Evolutionary conservation across 2,329 filamentous ascomycete species (phyloP), one percentile per base, ranked within the genome.

Genomic region (Aureobasidium vineae): DNA sequence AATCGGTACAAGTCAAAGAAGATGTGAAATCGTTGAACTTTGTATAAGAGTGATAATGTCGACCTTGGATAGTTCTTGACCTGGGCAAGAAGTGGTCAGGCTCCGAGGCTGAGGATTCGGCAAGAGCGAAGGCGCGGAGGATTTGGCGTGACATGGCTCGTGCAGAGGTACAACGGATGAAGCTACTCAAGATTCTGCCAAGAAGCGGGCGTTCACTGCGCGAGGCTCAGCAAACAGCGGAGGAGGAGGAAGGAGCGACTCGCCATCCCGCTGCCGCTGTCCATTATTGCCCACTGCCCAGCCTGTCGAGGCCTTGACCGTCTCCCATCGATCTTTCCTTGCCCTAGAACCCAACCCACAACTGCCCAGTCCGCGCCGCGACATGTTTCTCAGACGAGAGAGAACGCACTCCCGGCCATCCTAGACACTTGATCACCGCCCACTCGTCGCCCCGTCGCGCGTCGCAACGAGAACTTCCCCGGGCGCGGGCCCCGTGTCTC

Each of bases 341-440:
- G 31, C 36, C 43, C 41, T 33, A 19, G 16, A 16, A 33, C 19
- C 3, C 8, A 7, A 15, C 41, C 54, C 16, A 21, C 8, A 16
- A 21, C 6, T 5, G 11, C 54, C 33, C 36, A 16, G 33, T 10
- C 36, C n/a, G 43, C 43, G 43, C 43, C n/a, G 49, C 61, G 61
- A 64, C 49, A 64, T 64, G 61, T 53, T 53, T 53, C 38, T 28
- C 61, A 54, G 47, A 54, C 8, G 49, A 53, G 49, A 54, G 49
- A 54, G 47, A 16, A 53, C 43, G 26, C 47, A 53, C 38, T 43
- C 38, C 47, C 49, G 61, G 49, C 61, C 61, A 53, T 64, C 47
- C 2, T 64, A 63, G 26, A 53, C n/a, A 52, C n/a, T 36, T 15
- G 13, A 49, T 36, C 60, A 19, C 11, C 26, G 23, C 15, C 45